Evolutionary conservation across 331 rosid species (phyloP).

Genomic region (Telfairia occidentalis): DNA sequence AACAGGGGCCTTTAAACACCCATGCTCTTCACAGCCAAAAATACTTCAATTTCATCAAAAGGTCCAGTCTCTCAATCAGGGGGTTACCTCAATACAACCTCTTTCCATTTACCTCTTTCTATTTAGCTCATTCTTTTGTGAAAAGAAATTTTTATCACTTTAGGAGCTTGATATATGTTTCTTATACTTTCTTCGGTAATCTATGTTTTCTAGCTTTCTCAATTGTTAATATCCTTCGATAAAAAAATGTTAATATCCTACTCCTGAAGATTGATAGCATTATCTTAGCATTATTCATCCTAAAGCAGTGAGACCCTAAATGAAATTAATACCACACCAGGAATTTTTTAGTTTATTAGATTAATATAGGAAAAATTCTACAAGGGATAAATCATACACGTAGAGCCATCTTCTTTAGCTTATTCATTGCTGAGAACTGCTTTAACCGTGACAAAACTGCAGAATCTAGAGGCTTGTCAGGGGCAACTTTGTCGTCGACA

Average conservation of each 20-base stretch:
- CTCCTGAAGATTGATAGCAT: not conserved
- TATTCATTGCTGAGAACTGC: constrained; percentile 85
- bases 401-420: constrained; percentile 81
- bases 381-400: constrained; percentile 35
- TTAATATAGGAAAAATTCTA: not conserved
- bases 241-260: not conserved
- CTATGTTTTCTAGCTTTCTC: not conserved
- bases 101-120: not conserved
- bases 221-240: not conserved
- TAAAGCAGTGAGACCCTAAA: not conserved
- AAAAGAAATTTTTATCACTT: not conserved
- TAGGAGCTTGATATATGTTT: not conserved
- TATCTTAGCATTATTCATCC: not conserved
- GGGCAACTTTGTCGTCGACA: constrained; percentile 67
- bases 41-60: not conserved
- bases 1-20: not conserved
- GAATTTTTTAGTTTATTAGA: not conserved
- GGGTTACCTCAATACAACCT: not conserved
- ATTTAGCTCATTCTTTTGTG: not conserved
- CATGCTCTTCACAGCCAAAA: not conserved
- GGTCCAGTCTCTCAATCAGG: not conserved
- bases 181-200: not conserved
- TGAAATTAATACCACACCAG: not conserved
- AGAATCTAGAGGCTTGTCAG: constrained; percentile 76
- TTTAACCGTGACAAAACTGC: constrained; percentile 86